Evolutionary conservation across 345 rosid genomes (phyloP), one percentile per base, ranked within the genome.

Genomic region (Euphorbia tirucalli): DNA sequence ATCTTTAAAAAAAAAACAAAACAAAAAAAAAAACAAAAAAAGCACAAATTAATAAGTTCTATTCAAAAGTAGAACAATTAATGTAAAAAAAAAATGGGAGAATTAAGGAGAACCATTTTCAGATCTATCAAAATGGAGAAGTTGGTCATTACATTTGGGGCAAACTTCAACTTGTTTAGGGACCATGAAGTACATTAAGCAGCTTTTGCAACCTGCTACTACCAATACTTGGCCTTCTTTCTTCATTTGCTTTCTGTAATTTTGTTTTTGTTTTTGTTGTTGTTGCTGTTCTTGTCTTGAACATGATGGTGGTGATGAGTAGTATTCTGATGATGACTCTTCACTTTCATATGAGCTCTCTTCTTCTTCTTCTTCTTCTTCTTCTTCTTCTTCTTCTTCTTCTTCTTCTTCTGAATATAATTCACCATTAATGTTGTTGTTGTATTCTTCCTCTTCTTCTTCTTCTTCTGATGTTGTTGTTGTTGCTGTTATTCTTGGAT

Each of bases 201-300:
- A 94, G 81, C 87, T 86, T 79, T 92, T 92, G 90, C 98, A 93
- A 70, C 98, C 98, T 14, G 87, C 97, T 10, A 93, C 97, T 21
- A 93, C 98, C 78, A 93, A 74, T 21, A 90, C 93, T 24, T 74
- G 81, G 19, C 83, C 86, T 48, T 85, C 80, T 64, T 73, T 50
- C 81, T 35, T 28, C 58, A 7, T 13, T 13, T 46, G 11, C 11
- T 13, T 14, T 46, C 52, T 11, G 52, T 46, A 46, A 46, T 46
- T 46, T 46, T 13, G 19, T 1, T 15, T 13, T 16, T 13, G 1
- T 46, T 13, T 0, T 46, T 3, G 18, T 13, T 1, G 52, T 35
- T 35, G 4, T 35, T 35, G 39, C 7, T 35, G 39, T 35, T 35
- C 39, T 32, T 83, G 83, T 79, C 78, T 83, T 3, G 85, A 77